Base-by-base conservation (phyloP, 148 eudicot species). In the Rhododendron molle region DNA sequence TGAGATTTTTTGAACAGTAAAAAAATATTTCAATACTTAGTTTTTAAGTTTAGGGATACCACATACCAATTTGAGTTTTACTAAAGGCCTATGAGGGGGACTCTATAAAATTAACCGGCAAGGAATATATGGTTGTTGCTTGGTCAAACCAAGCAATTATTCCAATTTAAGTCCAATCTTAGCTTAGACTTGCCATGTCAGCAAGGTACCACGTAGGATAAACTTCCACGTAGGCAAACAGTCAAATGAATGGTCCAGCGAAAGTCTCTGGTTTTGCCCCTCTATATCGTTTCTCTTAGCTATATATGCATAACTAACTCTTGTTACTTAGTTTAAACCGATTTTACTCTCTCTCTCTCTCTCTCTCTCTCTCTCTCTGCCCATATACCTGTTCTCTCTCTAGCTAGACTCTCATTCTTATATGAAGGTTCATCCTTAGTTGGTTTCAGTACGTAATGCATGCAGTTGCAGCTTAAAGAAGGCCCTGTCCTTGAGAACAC, bases 211-310 rank as follows among this genome's bases (percentile, higher is more conserved):
- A 78, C 20, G 7, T 46, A 78, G 54, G 52, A 78, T 30, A 1
- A n/a, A 1, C 50, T 18, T 78, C 56, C 34, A 78, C 54, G 18
- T 46, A 78, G 34, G 52, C 20, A 78, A 7, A 40, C 21, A 52
- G 81, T 56, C 58, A 46, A 86, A 88, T 81, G 83, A 81, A 86
- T 88, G 93, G 91, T 54, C 72, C 50, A 77, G 89, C 88, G 83
- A 83, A 40, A 88, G 46, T 83, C 34, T 83, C 49, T 88, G 86
- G 67, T 52, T 80, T 85, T 69, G 58, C 58, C 58, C 58, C 20
- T 52, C 11, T 9, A 46, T 52, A 52, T 52, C 2, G 28, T 69
- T 11, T 6, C 36, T 9, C 36, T 9, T 69, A 3, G 38, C 20
- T 72, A 15, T 34, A 32, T 72, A 72, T 72, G 20, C 30, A 38